Evolutionary conservation across 352 stramenopile species (phyloP), one percentile per base, ranked within the genome.

Genomic region (Globisporangium cederbergense): DNA sequence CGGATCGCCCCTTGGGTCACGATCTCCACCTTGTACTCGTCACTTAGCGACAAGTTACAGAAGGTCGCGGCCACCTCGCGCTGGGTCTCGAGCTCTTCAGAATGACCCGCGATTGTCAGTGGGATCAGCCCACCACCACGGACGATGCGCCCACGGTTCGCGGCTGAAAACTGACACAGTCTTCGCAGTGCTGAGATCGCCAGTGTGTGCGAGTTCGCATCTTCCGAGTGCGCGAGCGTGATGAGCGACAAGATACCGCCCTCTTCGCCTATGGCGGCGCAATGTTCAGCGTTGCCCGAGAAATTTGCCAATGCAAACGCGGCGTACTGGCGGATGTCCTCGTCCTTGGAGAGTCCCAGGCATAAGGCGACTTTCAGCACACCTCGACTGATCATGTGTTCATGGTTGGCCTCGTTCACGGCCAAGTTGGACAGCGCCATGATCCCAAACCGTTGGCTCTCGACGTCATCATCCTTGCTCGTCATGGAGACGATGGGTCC

Each of bases 381-480:
- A 3, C 91, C 91, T 38, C 95, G 90, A 7, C 79, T 70, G 46
- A 98, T 86, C 80, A 99, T 86, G 53, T 90, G 81, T 40, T 81
- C 78, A 68, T 98, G 95, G 67, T 98, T 99, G 63, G 77, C 83
- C 65, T 98, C 91, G 64, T 98, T 98, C 40, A 90, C 90, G 0
- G 94, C 91, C 20, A 99, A 74, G 69, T 98, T 99, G 13, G 86
- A 95, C 9, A 99, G 72, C 36, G 93, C 95, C 91, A 98, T 98
- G 67, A 98, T 90, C 30, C 90, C 92, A 72, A 98, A 97, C 1
- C 91, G 73, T 64, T 97, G 88, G 52, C 81, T 95, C 56, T 97
- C 91, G 0, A 88, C 32, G 70, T 97, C 80, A 7, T 76, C 71
- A 16, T 79, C 70, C 4, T 65, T 43, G 22, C 89, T 68, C 10